Conservation (phyloP, 495 filamentous ascomycete species). For the Aspergillus leporis region DNA sequence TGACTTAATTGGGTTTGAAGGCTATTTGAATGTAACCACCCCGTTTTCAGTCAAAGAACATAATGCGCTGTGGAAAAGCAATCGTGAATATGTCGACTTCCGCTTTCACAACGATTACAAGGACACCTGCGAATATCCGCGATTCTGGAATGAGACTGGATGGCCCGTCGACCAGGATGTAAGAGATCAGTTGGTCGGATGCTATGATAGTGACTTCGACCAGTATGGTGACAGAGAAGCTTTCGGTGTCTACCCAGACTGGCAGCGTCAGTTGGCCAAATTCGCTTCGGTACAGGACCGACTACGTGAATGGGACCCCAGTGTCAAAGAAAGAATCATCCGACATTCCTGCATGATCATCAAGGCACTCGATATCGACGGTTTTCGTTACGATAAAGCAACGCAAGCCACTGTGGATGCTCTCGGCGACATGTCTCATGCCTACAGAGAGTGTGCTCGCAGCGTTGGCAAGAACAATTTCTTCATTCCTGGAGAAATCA, state of each 20-base stretch:
- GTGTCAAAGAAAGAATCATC: slow-evolving; percentile 58
- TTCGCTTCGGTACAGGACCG: slow-evolving; percentile 77
- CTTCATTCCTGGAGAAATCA: slow-evolving; percentile 65
- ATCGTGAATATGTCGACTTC: slow-evolving; percentile 64
- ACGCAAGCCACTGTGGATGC: slow-evolving; percentile 67
- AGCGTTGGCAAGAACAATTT: slow-evolving; percentile 62
- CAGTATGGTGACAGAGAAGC: slow-evolving; percentile 69
- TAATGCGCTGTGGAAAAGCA: slow-evolving; percentile 57
- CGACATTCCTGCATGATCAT: slow-evolving; percentile 69
- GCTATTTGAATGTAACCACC: slow-evolving; percentile 64
- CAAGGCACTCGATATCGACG: slow-evolving; percentile 65
- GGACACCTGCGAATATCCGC: slow-evolving; percentile 60
- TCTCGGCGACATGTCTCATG: slow-evolving; percentile 54
- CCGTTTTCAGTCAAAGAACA: slow-evolving; percentile 60
- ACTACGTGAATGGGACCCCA: slow-evolving; percentile 67
- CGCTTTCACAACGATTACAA: slow-evolving; percentile 58
- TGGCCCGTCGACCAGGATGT: slow-evolving; percentile 48
- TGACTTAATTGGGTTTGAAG: slow-evolving; percentile 68
- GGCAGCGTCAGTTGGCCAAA: slow-evolving; percentile 67
- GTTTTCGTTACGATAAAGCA: slow-evolving; percentile 70
- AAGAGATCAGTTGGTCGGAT: slow-evolving; percentile 51
- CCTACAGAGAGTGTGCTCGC: slow-evolving; percentile 57
- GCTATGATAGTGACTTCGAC: slow-evolving; percentile 71
- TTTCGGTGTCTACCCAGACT: slow-evolving; percentile 68
- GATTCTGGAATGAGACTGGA: slow-evolving; percentile 68